phyloP scores from a whole-genome alignment of 2,329 filamentous ascomycete species.

The Xylaria sp. region DNA sequence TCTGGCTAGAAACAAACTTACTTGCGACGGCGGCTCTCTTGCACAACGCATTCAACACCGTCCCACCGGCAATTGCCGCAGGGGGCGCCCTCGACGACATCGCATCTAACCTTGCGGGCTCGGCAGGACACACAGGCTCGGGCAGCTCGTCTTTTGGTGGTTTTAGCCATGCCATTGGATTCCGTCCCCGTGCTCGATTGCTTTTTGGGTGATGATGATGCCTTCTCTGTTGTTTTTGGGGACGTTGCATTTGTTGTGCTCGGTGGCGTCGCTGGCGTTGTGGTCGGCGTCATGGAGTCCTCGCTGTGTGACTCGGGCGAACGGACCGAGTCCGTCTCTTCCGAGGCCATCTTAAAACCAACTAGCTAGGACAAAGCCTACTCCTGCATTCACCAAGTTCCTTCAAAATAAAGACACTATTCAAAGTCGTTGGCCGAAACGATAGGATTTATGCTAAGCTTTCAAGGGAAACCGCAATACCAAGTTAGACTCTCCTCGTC shows the following conservation, averaged over 20 bases:
- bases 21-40: conserved; percentile 88
- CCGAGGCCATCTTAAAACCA: conserved; percentile 41
- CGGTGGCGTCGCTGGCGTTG: conserved; percentile 24
- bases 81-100: conserved; percentile 88
- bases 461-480: conserved; percentile 24
- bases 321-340: conserved; percentile 41
- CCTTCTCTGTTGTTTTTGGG: conserved; percentile 36
- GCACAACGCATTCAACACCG: conserved; percentile 79
- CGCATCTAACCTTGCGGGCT: conserved; percentile 90
- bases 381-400: conserved; percentile 28
- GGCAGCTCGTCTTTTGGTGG: conserved; percentile 84
- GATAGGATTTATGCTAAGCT: conserved; percentile 20
- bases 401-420: conserved; percentile 15
- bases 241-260: conserved; percentile 24
- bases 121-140: conserved; percentile 87
- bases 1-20: conserved; percentile 60
- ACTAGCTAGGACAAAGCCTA: conserved; percentile 14
- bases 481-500: conserved; percentile 29
- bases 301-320: conserved; percentile 44
- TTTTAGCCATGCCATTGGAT: conserved; percentile 56
- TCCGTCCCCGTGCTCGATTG: conserved; percentile 49
- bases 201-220: conserved; percentile 47
- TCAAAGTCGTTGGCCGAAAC: background rate
- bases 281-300: conserved; percentile 33
- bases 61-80: conserved; percentile 89